Evolutionary conservation across 1,139 yeast species (phyloP).

Genomic region (Yamadazyma taylorii): DNA sequence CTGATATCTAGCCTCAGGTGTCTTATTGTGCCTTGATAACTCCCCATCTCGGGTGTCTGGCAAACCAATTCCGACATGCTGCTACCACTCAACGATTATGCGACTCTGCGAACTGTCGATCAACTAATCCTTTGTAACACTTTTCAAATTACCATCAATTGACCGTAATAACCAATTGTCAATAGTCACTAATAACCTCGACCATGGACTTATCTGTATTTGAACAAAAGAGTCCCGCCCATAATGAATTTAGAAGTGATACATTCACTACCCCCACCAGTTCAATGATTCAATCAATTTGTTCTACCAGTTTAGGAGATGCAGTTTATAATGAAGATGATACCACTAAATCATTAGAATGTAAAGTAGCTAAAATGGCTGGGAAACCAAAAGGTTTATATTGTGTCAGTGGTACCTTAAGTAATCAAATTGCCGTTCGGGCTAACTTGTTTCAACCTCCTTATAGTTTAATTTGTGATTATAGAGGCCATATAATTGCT

Average conservation of each 20-base stretch:
- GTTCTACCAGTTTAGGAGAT: slow-evolving; percentile 65
- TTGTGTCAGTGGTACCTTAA: slow-evolving; percentile 88
- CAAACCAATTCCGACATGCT: no score
- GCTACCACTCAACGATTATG: no score
- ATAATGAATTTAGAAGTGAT: slow-evolving; percentile 75
- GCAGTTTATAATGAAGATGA: slow-evolving; percentile 85
- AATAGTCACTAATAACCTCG: neutral
- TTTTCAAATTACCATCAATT: no score
- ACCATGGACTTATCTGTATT: slow-evolving; percentile 13
- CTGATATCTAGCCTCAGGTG: no score
- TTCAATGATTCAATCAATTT: slow-evolving; percentile 51
- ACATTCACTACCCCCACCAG: slow-evolving; percentile 91
- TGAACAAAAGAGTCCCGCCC: slow-evolving; percentile 29
- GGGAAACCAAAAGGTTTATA: slow-evolving; percentile 84
- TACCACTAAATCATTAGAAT: slow-evolving; percentile 65
- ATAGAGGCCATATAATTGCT: slow-evolving; percentile 78
- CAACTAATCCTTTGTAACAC: no score
- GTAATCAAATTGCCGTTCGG: slow-evolving; percentile 85
- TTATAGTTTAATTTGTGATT: slow-evolving; percentile 77
- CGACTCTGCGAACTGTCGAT: no score
- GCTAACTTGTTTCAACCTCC: slow-evolving; percentile 85
- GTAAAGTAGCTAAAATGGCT: slow-evolving; percentile 62
- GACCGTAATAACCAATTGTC: neutral
- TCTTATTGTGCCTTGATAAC: no score
- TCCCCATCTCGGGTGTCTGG: no score